A percentile compares a stretch with the other conserved stretches of the same genome.
Conservation (phyloP, 805 yeast species). For the Candida khao-thaluensis region DNA sequence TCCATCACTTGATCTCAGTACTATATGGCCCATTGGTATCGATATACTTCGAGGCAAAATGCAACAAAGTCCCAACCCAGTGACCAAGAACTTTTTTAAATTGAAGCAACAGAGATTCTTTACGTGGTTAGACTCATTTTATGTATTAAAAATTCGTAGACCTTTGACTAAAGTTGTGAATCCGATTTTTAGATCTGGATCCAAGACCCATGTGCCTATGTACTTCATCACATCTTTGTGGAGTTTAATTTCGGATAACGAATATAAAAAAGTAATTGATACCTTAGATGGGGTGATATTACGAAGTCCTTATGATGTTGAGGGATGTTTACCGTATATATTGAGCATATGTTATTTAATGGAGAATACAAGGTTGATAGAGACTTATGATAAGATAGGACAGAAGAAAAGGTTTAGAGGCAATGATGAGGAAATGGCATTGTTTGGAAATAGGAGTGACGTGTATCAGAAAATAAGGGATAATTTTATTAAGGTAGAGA, state of each 20-base stretch:
- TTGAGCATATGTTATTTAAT: slow-evolving; percentile 28
- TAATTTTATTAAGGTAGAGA: slow-evolving; percentile 14
- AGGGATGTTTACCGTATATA: slow-evolving; percentile 42
- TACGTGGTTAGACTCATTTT: slow-evolving; percentile 36
- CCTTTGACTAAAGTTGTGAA: slow-evolving; percentile 20
- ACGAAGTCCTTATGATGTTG: slow-evolving; percentile 42
- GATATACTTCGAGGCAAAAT: slow-evolving; percentile 43
- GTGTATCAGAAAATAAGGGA: slow-evolving; percentile 11
- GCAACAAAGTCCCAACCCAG: background rate
- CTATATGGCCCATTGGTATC: slow-evolving; percentile 64
- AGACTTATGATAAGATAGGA: slow-evolving; percentile 10
- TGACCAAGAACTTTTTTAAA: slow-evolving; percentile 3
- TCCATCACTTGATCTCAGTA: slow-evolving; percentile 50
- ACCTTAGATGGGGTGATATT: slow-evolving; percentile 36
- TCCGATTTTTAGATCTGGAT: slow-evolving; percentile 41
- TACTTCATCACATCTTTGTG: slow-evolving; percentile 43
- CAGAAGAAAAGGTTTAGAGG: background rate
- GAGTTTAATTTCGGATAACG: slow-evolving; percentile 38
- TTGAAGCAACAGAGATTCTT: slow-evolving; percentile 28
- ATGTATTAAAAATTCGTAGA: slow-evolving; percentile 15
- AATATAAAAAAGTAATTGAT: slow-evolving; percentile 33
- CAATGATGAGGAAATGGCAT: slow-evolving; percentile 6
- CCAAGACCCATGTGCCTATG: slow-evolving; percentile 40
- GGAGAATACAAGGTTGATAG: slow-evolving; percentile 22
- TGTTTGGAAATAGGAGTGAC: slow-evolving; percentile 8